These are phyloP conservation scores for Lipomyces sp. DNA, from an alignment of 805 yeast species.

Conservation along the genomic window DNA sequence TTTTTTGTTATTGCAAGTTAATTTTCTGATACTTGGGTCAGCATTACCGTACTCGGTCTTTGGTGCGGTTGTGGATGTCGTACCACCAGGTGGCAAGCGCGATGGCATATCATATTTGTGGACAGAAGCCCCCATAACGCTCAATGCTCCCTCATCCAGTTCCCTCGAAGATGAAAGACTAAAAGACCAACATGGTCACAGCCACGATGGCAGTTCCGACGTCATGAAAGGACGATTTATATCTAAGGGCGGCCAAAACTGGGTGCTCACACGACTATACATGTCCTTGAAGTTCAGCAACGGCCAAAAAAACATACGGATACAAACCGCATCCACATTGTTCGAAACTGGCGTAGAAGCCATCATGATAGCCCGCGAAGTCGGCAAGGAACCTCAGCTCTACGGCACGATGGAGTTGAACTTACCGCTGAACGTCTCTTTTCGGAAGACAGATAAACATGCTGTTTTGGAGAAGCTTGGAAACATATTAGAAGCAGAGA, in stretches of 20 bases:
- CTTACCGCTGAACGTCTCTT: slow-evolving; percentile 14
- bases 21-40: neutral
- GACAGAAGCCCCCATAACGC: slow-evolving; percentile 17
- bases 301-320: slow-evolving; percentile 1
- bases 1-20: neutral
- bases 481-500: neutral
- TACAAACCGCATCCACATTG: slow-evolving; percentile 24
- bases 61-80: slow-evolving; percentile 23
- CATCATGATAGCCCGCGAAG: slow-evolving; percentile 8
- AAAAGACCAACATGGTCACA: neutral
- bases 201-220: neutral
- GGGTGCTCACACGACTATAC: slow-evolving; percentile 13
- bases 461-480: slow-evolving; percentile 17
- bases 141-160: neutral
- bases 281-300: slow-evolving; percentile 10
- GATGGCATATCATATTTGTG: slow-evolving; percentile 27
- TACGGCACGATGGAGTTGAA: slow-evolving; percentile 14
- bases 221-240: slow-evolving; percentile 19
- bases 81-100: slow-evolving; percentile 26
- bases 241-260: slow-evolving; percentile 22
- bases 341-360: slow-evolving; percentile 26
- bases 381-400: slow-evolving; percentile 9
- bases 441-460: slow-evolving; percentile 4
- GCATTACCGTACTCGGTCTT: slow-evolving; percentile 14
- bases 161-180: neutral